These are phyloP conservation scores for Setomelanomma holmii DNA, from an alignment of 2,329 filamentous ascomycete genomes.

Conservation along the genomic window DNA sequence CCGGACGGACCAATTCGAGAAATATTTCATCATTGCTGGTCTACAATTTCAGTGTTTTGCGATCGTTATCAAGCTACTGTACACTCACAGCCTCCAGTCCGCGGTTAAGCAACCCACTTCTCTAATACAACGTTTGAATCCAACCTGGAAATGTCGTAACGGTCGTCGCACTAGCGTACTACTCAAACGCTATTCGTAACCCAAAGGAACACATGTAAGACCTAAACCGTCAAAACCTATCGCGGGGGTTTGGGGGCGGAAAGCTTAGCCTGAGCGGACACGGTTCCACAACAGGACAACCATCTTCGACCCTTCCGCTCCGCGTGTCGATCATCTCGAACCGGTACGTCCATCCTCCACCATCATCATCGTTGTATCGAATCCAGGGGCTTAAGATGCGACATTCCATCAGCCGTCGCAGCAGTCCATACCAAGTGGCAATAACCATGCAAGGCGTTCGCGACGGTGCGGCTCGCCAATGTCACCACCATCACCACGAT, in stretches of 20 bases:
- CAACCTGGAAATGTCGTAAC: background rate
- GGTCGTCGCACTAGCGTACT: background rate
- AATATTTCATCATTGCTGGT: background rate
- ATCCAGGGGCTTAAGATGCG: conserved; percentile 5
- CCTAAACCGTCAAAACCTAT: conserved; percentile 8
- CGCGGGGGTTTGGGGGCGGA: conserved; percentile 25
- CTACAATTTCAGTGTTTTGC: background rate
- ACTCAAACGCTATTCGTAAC: background rate
- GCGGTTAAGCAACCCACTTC: background rate
- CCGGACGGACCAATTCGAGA: background rate
- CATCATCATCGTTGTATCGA: background rate
- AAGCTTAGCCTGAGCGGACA: conserved; percentile 17
- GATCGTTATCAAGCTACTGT: background rate
- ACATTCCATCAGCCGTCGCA: background rate
- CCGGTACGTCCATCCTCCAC: background rate
- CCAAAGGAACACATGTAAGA: conserved; percentile 10
- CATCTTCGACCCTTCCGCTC: background rate
- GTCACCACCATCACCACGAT: conserved; percentile 1
- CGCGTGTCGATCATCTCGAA: conserved; percentile 1
- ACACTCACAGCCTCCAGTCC: background rate
- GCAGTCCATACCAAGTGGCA: background rate
- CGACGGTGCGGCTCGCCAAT: conserved; percentile 1
- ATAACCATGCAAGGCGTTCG: background rate
- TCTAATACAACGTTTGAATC: background rate
- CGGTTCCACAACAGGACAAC: conserved; percentile 4